A percentile compares a stretch with the other conserved stretches of the same genome.
These are phyloP conservation scores for Zygoascus hellenicus DNA, from an alignment of 1,139 yeast species.

Conservation along the genomic window DNA sequence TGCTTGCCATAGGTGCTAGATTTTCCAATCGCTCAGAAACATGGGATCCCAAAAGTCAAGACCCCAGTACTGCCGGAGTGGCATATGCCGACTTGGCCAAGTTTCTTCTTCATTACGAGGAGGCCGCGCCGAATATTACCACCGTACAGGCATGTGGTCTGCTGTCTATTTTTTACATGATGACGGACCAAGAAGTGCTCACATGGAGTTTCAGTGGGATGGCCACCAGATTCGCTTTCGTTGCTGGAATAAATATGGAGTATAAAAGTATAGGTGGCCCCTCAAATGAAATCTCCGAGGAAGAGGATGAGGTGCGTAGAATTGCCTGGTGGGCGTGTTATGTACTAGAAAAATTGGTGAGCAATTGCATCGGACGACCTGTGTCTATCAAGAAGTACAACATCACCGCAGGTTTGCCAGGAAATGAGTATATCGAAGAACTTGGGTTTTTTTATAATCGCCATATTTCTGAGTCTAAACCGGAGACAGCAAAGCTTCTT, in stretches of 20 bases:
- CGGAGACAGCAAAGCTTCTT: neutral
- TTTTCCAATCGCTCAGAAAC: conserved; percentile 11
- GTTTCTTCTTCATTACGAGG: conserved; percentile 12
- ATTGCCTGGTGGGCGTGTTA: conserved; percentile 17
- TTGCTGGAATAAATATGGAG: conserved; percentile 11
- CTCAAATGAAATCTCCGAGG: conserved; percentile 10
- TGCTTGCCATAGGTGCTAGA: conserved; percentile 16
- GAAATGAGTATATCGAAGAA: conserved; percentile 14
- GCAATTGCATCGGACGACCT: conserved; percentile 15
- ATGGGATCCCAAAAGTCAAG: conserved; percentile 5
- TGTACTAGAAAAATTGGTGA: conserved; percentile 13
- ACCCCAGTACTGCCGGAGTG: conserved; percentile 9
- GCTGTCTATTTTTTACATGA: conserved; percentile 10
- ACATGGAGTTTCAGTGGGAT: conserved; percentile 13
- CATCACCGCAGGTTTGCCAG: conserved; percentile 14
- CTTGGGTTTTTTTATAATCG: conserved; percentile 7
- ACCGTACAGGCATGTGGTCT: conserved; percentile 15
- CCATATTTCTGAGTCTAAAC: neutral
- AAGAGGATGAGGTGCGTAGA: conserved; percentile 13
- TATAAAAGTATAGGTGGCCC: conserved; percentile 12
- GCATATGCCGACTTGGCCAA: conserved; percentile 15
- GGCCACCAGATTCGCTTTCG: conserved; percentile 12
- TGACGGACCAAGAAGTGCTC: conserved; percentile 10
- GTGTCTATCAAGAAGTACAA: conserved; percentile 14
- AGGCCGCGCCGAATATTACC: conserved; percentile 12